phyloP scores from a whole-genome alignment of 2,329 filamentous ascomycete genomes.

The Dothideomycetes sp. region DNA sequence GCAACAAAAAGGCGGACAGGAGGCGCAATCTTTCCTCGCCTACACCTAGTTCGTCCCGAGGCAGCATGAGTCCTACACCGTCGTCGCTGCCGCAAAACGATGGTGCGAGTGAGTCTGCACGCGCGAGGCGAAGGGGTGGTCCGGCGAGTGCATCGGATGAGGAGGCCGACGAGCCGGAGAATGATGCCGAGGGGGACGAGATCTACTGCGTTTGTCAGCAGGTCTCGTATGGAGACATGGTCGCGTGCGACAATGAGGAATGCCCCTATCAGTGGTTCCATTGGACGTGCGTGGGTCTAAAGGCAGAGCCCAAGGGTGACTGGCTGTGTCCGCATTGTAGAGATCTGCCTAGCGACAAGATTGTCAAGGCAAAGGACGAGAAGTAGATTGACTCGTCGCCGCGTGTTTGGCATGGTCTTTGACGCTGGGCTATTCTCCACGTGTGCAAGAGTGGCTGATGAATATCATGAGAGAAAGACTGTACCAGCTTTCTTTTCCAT shows the following conservation, averaged over 20 bases:
- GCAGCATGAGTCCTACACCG: constrained; percentile 20
- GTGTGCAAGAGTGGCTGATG: too few species aligned
- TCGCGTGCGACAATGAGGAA: constrained; percentile 74
- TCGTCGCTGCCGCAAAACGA: constrained; percentile 19
- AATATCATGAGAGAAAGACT: too few species aligned
- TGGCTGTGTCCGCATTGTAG: constrained; percentile 36
- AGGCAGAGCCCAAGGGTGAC: constrained; percentile 37
- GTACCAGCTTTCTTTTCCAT: too few species aligned
- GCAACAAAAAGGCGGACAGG: constrained; percentile 18
- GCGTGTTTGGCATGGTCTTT: background rate
- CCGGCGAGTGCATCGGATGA: constrained; percentile 11
- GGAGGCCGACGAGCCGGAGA: constrained; percentile 25
- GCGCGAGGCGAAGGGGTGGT: constrained; percentile 4
- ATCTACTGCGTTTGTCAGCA: constrained; percentile 76
- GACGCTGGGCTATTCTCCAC: too few species aligned
- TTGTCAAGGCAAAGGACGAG: constrained; percentile 23
- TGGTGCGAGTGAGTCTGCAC: constrained; percentile 12
- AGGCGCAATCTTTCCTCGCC: constrained; percentile 20
- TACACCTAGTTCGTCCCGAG: constrained; percentile 18
- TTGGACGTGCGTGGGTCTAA: constrained; percentile 50
- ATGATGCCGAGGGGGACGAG: constrained; percentile 50
- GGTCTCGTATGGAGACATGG: constrained; percentile 79
- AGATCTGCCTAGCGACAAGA: constrained; percentile 24
- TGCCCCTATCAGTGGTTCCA: constrained; percentile 84
- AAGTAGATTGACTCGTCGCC: background rate